A percentile compares a stretch with the other conserved stretches of the same genome.
phyloP scores from a whole-genome alignment of 2,329 filamentous ascomycete species.

The Xylariaceae sp. region DNA sequence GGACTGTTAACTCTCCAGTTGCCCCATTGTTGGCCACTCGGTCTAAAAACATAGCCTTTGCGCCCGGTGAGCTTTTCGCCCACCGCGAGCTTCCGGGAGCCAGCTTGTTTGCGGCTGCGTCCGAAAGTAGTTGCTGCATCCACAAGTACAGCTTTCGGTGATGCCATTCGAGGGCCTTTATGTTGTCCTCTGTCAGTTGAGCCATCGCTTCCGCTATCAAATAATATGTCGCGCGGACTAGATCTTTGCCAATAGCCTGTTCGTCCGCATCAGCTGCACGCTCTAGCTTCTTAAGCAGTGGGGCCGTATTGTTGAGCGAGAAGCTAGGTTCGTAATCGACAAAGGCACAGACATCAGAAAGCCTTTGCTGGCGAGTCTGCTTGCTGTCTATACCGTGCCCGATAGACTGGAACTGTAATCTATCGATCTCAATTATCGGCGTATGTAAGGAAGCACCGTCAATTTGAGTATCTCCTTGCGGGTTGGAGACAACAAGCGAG shows the following conservation, averaged over 20 bases:
- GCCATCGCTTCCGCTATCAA: constrained; percentile 7
- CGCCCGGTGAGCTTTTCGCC: constrained; percentile 1
- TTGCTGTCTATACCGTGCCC: too few relatives aligned
- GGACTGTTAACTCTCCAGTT: constrained; percentile 10
- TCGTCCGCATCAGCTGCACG: not conserved
- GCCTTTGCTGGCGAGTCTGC: too few relatives aligned
- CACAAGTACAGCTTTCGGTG: constrained; percentile 13
- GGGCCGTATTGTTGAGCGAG: not conserved
- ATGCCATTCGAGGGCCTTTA: constrained; percentile 9
- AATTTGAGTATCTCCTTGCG: not conserved
- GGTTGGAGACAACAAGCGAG: not conserved
- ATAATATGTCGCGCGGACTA: constrained; percentile 9
- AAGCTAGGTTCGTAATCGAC: too few relatives aligned
- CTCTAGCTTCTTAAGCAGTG: constrained; percentile 1
- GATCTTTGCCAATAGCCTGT: constrained; percentile 1
- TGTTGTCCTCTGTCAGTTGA: constrained; percentile 4
- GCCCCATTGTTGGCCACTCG: constrained; percentile 3
- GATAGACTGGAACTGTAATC: too few relatives aligned
- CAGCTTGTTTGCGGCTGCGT: constrained; percentile 2
- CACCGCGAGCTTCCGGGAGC: constrained; percentile 8
- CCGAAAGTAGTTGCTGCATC: constrained; percentile 15
- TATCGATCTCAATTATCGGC: constrained; percentile 18
- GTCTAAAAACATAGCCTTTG: constrained; percentile 14
- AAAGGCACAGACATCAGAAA: too few relatives aligned
- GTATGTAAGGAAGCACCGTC: too few relatives aligned